Conservation (phyloP, 257 asterid species). For the Scutellaria minor region DNA sequence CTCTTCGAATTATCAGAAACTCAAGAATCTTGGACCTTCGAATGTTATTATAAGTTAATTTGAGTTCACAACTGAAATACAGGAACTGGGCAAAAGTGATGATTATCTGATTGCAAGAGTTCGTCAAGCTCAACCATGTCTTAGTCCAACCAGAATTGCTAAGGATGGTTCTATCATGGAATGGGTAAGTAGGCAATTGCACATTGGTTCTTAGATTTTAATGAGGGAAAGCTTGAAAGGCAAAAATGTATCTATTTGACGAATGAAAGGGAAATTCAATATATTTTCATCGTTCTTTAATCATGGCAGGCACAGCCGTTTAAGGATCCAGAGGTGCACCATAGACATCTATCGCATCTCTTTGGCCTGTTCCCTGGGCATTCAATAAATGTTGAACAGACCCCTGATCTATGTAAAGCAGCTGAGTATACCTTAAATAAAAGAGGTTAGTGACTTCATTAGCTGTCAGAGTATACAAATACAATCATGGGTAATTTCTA, state of each 20-base stretch:
- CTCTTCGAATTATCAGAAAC: background rate
- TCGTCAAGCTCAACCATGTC: slow-evolving; percentile 64
- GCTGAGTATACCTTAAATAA: slow-evolving; percentile 56
- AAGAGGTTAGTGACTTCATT: slow-evolving; percentile 53
- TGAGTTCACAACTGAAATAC: slow-evolving; percentile 24
- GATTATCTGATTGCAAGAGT: slow-evolving; percentile 58
- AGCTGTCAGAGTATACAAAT: no score
- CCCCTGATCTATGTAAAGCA: slow-evolving; percentile 74
- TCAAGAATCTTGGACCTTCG: background rate
- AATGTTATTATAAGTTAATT: background rate
- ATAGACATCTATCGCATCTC: slow-evolving; percentile 79
- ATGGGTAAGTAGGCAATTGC: slow-evolving; percentile 59
- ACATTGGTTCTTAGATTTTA: background rate
- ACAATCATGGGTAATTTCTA: no score
- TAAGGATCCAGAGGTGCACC: slow-evolving; percentile 72
- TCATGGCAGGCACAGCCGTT: slow-evolving; percentile 67
- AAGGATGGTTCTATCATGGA: slow-evolving; percentile 83
- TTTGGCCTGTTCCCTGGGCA: slow-evolving; percentile 83
- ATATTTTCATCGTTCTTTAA: slow-evolving; percentile 5
- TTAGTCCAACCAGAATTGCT: slow-evolving; percentile 61
- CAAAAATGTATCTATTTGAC: background rate
- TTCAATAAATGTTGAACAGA: slow-evolving; percentile 51
- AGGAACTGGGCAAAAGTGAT: slow-evolving; percentile 67
- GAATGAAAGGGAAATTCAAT: background rate
- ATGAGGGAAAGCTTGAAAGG: background rate